Percentiles rank a stretch among this genome's conserved stretches.
Evolutionary conservation across 2,329 filamentous ascomycete species (phyloP).

Genomic region (Arthrobotrys iridis): DNA sequence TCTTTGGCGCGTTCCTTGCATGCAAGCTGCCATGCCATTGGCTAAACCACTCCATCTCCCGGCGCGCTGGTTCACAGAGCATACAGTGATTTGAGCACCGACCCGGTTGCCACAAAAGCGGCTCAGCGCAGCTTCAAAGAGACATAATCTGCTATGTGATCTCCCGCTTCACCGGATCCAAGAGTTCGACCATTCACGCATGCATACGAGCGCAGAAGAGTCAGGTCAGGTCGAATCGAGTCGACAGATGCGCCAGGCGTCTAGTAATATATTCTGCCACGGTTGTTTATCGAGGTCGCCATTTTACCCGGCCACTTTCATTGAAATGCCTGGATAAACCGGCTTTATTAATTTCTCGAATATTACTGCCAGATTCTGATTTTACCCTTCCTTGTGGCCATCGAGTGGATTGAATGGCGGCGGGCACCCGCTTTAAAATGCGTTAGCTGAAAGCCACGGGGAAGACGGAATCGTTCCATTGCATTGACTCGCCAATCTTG

Average conservation of each 20-base stretch:
- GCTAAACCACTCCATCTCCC: slow-evolving; percentile 8
- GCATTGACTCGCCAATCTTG: slow-evolving; percentile 27
- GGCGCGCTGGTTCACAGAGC: background rate
- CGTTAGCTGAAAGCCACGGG: slow-evolving; percentile 30
- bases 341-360: slow-evolving; percentile 7
- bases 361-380: background rate
- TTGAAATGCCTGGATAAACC: slow-evolving; percentile 6
- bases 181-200: too few species aligned
- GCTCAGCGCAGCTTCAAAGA: background rate
- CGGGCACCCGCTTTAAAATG: slow-evolving; percentile 8
- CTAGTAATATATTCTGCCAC: background rate
- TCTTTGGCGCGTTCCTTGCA: slow-evolving; percentile 49
- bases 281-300: background rate
- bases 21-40: slow-evolving; percentile 33
- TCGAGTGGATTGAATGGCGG: background rate
- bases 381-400: background rate
- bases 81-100: background rate
- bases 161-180: too few species aligned
- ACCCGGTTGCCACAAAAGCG: background rate
- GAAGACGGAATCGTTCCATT: slow-evolving; percentile 5
- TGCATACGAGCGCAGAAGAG: too few species aligned
- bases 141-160: too few species aligned
- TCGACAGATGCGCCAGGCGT: slow-evolving; percentile 3
- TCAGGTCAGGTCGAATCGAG: background rate
- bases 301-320: slow-evolving; percentile 16